Base-by-base conservation (phyloP, 148 eudicot genomes). In the Bassia scoparia region DNA sequence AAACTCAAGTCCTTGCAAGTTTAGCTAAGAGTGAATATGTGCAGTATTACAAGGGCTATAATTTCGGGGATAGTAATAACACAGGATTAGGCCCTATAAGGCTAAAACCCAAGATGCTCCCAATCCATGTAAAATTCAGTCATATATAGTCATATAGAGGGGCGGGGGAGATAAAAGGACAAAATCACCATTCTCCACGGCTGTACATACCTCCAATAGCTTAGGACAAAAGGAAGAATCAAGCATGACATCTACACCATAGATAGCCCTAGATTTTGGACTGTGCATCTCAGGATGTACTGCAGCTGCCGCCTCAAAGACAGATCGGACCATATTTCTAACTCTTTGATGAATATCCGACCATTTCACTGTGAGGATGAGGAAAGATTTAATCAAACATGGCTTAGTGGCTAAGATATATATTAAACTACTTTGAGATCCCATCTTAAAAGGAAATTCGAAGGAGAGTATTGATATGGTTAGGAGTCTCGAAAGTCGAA, bases 171-270 rank as follows among this genome's bases (percentile, higher is more conserved):
- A 5, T 21, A 16, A 21, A 21, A 6, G 4, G 24, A 17, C n/a
- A 20, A 46, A 23, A 63, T 21, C 75, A 63, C 35, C 64, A 64
- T 52, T 3, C 24, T 54, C 43, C 18, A 5, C 2, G 48, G 68
- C 49, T 37, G 33, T 43, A 56, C 86, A 26, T 64, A 95, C 99
- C 99, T 95, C 99, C 73, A 95, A 75, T 56, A 95, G 75, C 79
- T 95, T 95, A 21, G 99, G 99, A 76, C 78, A 79, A 82, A 88
- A 89, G 70, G 84, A 76, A 48, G 78, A 37, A 81, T 88, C 97
- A 49, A 95, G 92, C 99, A 95, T 95, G 75, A 95, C 96, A 84
- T 95, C 99, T 27, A 95, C 77, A 16, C 99, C 99, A 83, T 95
- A 95, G 73, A 92, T 90, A 48, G 99, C 99, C 81, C 99, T 80